Evolutionary conservation across 768 basidiomycete genomes (phyloP), one percentile per base, ranked within the genome.

Genomic region (Amanita molliuscula): DNA sequence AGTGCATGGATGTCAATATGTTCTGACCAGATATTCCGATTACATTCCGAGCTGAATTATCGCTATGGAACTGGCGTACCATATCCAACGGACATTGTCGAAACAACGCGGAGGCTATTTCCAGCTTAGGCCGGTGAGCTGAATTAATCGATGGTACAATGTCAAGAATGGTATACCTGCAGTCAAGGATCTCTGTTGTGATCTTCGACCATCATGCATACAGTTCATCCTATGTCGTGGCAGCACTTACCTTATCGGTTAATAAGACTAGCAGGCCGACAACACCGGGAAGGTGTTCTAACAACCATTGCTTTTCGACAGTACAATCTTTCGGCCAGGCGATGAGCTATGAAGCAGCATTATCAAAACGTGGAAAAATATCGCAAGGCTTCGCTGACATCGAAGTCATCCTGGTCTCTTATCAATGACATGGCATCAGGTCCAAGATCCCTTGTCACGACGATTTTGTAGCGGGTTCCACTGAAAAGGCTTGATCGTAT

Each of bases 21-120:
- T 48, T 99, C 95, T 94, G 23, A 13, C 44, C n/a, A 0, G 5
- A 18, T 41, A 37, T 6, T 5, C 26, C 11, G 6, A 33, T 18
- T n/a, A 35, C 23, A 13, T 21, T 29, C 23, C 31, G 4, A 37
- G 3, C 33, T 29, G 25, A 25, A 15, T 16, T 6, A 18, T 40
- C 28, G 51, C 31, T 35, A 15, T 10, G 29, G 21, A 11, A 1
- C 1, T 13, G 3, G 38, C 23, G 15, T 52, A 88, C 89, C 88
- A 59, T 84, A 88, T 41, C 90, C 91, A 16, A 93, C 90, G 15
- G 89, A 91, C 81, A 95, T 88, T 0, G 94, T 96, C 1, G 93
- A 95, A 2, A 96, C 77, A n/a, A 88, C 82, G 38, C 77, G 78
- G 7, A 99, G 72, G 44, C 63, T 70, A 0, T 84, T 70, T 3